phyloP scores from a whole-genome alignment of 345 rosid species.

The Citrus cavaleriei region DNA sequence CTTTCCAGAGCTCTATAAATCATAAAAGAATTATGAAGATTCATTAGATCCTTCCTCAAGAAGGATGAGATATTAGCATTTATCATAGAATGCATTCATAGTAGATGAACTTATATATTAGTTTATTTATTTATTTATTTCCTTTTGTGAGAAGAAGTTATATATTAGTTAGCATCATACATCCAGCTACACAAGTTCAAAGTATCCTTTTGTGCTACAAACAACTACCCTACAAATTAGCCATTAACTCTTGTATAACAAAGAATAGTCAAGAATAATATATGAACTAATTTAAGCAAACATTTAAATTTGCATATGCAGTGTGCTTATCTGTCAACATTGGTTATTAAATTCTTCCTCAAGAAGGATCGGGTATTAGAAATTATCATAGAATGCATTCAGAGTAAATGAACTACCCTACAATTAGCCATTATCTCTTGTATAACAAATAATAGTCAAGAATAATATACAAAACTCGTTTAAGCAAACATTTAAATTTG shows the following conservation, averaged over 20 bases:
- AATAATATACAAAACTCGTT: not conserved
- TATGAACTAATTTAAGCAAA: not conserved
- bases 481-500: not conserved
- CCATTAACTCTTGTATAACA: not conserved
- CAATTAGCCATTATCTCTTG: not conserved
- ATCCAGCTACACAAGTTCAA: not conserved
- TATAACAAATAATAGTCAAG: not conserved
- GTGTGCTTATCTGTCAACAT: not conserved
- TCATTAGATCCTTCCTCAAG: conserved; percentile 8
- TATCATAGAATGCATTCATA: not conserved
- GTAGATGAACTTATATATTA: not conserved
- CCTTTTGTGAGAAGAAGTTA: too few relatives aligned
- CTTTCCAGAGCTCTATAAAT: conserved; percentile 86
- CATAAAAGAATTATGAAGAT: conserved; percentile 9
- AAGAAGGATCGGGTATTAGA: too few relatives aligned
- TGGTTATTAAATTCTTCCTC: not conserved
- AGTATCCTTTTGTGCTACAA: not conserved
- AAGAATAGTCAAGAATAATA: not conserved
- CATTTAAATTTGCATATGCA: not conserved
- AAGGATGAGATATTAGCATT: not conserved
- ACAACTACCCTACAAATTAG: not conserved
- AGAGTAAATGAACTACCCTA: not conserved
- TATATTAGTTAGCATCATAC: not conserved
- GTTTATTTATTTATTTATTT: not conserved
- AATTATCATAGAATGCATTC: too few relatives aligned